Evolutionary conservation across 1,139 yeast genomes (phyloP).

Genomic region (Kazachstania sp.): DNA sequence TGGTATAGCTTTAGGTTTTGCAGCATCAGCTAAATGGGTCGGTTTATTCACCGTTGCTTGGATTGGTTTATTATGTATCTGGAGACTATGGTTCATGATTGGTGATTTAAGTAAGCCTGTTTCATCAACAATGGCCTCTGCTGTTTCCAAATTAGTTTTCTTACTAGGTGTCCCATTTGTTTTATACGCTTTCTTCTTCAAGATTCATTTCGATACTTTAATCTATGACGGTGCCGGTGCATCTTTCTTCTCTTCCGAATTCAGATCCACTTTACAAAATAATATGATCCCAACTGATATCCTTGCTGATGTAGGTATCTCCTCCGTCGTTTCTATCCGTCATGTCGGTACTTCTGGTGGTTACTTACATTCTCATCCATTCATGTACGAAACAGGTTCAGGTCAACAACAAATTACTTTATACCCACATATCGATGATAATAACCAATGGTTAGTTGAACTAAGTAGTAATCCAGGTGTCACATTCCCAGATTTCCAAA

Average conservation of each 20-base stretch:
- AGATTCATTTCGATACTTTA: slow-evolving; percentile 67
- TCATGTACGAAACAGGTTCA: slow-evolving; percentile 82
- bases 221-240: slow-evolving; percentile 78
- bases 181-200: slow-evolving; percentile 66
- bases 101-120: slow-evolving; percentile 62
- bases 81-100: slow-evolving; percentile 77
- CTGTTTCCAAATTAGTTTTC: slow-evolving; percentile 43
- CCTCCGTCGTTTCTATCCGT: slow-evolving; percentile 70
- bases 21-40: slow-evolving; percentile 91
- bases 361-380: slow-evolving; percentile 86
- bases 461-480: slow-evolving; percentile 43
- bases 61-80: slow-evolving; percentile 69
- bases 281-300: slow-evolving; percentile 61
- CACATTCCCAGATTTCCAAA: slow-evolving; percentile 47
- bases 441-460: slow-evolving; percentile 81
- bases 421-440: slow-evolving; percentile 84
- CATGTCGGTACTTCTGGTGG: slow-evolving; percentile 89
- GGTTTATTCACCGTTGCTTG: slow-evolving; percentile 91
- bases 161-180: slow-evolving; percentile 63
- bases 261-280: slow-evolving; percentile 69
- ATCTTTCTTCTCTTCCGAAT: slow-evolving; percentile 82
- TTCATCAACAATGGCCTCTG: slow-evolving; percentile 31
- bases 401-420: slow-evolving; percentile 91
- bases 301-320: slow-evolving; percentile 77
- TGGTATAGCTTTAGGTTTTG: slow-evolving; percentile 79